Base-by-base conservation (phyloP, 2,329 filamentous ascomycete species). In the Fusarium drepaniforme region DNA sequence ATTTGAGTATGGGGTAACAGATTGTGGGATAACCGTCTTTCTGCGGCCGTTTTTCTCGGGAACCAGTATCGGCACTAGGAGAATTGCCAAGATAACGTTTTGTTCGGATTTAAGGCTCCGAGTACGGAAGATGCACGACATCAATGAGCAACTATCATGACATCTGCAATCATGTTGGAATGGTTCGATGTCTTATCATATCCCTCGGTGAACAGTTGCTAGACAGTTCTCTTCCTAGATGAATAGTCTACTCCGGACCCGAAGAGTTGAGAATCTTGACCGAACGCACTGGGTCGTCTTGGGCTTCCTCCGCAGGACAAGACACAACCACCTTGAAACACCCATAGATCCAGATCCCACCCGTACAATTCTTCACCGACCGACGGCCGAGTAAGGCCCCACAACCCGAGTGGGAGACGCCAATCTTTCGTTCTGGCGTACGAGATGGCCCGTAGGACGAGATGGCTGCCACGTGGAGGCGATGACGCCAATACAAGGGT, bases 401-500 rank as follows among this genome's bases (percentile, higher is more conserved):
- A 57, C 53, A 57, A 57, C 21, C 53, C 53, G 53, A 35, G 33
- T 57, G 53, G 33, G 53, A 57, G 53, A 57, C 21, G 30, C 12
- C 30, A 57, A 57, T 35, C 33, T 35, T 25, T 7, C 53, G 21
- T 28, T 18, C 8, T 37, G 30, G 21, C 30, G 30, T 16, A 7
- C 53, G 13, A 57, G 53, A 25, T 23, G 33, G 53, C n/a, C 21
- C 21, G 51, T 23, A 57, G 53, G 53, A 37, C 21, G 33, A 53
- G 49, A 25, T 23, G 38, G 44, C 15, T 53, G 33, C 61, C 61
- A 64, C 61, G 61, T 64, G 44, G 61, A 37, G 28, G 6, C 33
- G 44, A 64, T 64, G 21, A 53, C 61, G 44, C 49, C 33, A 44
- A 46, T n/a, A 44, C 61, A 40, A 46, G 61, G 61, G 11, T 64